Conservation (phyloP, 208 protist genomes). For the Crithidia sp. region DNA sequence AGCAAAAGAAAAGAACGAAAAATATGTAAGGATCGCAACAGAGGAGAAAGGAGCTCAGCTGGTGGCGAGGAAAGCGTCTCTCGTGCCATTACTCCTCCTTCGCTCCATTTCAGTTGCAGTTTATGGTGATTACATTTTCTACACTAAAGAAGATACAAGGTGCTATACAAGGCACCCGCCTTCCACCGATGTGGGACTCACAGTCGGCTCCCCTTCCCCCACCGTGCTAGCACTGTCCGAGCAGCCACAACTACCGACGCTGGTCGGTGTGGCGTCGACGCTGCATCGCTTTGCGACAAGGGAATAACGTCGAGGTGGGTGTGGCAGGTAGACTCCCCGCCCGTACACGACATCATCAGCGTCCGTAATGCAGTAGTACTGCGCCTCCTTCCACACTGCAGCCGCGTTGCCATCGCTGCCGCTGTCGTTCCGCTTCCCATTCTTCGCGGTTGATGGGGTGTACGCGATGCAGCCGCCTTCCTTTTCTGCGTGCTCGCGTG, state of each 20-base stretch:
- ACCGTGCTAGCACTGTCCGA: neutral
- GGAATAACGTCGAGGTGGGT: neutral
- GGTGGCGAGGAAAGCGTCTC: no score
- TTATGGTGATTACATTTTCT: no score
- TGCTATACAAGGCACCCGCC: neutral
- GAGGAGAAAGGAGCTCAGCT: neutral
- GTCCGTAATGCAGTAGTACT: conserved; percentile 5
- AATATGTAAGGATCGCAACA: neutral
- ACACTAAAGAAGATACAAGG: no score
- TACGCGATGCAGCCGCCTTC: neutral
- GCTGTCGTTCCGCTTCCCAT: neutral
- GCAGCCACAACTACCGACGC: neutral
- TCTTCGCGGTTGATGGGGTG: neutral
- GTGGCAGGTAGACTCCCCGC: neutral
- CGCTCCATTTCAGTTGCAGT: no score
- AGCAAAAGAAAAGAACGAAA: neutral
- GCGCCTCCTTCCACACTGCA: neutral
- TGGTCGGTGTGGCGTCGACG: neutral
- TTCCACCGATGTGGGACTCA: neutral
- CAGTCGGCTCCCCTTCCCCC: neutral
- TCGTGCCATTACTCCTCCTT: no score
- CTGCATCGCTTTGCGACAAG: neutral
- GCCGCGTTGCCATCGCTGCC: neutral
- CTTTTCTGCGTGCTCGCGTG: neutral
- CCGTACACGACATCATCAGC: conserved; percentile 2